Conservation (phyloP, 257 asterid species). For the Leptodermis oblonga region DNA sequence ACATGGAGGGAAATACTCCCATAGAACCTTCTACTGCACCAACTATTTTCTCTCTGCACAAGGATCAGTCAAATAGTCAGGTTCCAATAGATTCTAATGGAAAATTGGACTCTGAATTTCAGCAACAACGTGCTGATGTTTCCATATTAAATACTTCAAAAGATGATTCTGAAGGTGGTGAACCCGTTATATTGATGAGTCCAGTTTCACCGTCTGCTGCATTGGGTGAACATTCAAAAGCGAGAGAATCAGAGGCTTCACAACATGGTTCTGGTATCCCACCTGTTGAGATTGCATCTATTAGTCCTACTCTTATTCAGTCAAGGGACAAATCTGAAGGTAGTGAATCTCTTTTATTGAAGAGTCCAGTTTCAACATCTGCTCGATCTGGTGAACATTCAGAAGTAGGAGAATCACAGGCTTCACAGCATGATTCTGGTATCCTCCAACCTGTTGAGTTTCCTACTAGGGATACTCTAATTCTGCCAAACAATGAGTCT, state of each 20-base stretch:
- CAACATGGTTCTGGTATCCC: conserved; percentile 18
- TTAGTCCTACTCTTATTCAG: no score
- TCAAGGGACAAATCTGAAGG: no score
- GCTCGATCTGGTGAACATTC: conserved; percentile 17
- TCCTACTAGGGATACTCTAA: no score
- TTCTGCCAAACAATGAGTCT: no score
- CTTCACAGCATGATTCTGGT: conserved; percentile 19
- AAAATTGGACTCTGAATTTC: conserved; percentile 20
- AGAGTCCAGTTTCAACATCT: conserved; percentile 20
- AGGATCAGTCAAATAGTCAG: conserved; percentile 35
- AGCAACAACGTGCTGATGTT: conserved; percentile 11
- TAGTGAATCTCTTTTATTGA: conserved; percentile 4
- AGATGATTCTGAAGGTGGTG: conserved; percentile 6
- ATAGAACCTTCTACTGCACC: conserved; percentile 38
- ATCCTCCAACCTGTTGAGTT: conserved; percentile 15
- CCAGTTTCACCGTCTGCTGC: conserved; percentile 22
- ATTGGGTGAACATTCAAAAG: conserved; percentile 19
- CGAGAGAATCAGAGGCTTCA: conserved; percentile 23
- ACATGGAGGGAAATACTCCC: conserved; percentile 31
- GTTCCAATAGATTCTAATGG: conserved; percentile 28
- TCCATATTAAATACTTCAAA: conserved; percentile 19
- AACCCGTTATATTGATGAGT: conserved; percentile 9
- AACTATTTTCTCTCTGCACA: conserved; percentile 25
- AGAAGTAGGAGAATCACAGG: conserved; percentile 21
- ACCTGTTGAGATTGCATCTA: no score